These are phyloP conservation scores for Saccharum hybrid DNA, from an alignment of 202 grass and related monocot genomes.

Conservation along the genomic window DNA sequence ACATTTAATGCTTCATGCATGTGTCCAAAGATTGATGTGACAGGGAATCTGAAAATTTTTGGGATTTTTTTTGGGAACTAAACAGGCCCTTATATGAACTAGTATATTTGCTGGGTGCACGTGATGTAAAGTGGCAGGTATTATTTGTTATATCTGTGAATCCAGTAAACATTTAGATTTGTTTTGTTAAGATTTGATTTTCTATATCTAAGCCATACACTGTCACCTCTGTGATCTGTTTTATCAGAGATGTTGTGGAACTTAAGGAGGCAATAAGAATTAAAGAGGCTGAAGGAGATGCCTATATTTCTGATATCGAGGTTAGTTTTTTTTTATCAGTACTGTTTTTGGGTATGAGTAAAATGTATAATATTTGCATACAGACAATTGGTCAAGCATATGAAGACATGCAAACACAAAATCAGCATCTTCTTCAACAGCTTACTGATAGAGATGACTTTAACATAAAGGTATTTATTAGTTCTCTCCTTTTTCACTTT, in stretches of 20 bases:
- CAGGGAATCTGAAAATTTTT: no score
- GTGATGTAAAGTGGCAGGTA: background rate
- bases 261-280: constrained; percentile 88
- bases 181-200: constrained; percentile 13
- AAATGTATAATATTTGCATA: constrained; percentile 48
- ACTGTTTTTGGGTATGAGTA: constrained; percentile 37
- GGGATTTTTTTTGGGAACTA: no score
- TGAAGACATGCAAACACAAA: constrained; percentile 97
- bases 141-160: constrained; percentile 42
- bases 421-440: constrained; percentile 89
- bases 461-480: constrained; percentile 92
- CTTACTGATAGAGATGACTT: constrained; percentile 94
- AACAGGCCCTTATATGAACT: no score
- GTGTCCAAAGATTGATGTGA: no score
- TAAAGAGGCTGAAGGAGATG: constrained; percentile 83
- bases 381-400: constrained; percentile 99
- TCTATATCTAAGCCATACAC: constrained; percentile 12
- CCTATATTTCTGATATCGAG: constrained; percentile 96
- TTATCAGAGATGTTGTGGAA: constrained; percentile 76
- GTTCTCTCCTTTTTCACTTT: constrained; percentile 13
- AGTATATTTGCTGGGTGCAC: constrained; percentile 4
- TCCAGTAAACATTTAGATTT: constrained; percentile 1
- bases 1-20: no score
- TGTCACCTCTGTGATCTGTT: constrained; percentile 28
- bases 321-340: constrained; percentile 47